These are phyloP conservation scores for Macadamia tetraphylla DNA, from an alignment of 164 flowering plant species.

Conservation along the genomic window DNA sequence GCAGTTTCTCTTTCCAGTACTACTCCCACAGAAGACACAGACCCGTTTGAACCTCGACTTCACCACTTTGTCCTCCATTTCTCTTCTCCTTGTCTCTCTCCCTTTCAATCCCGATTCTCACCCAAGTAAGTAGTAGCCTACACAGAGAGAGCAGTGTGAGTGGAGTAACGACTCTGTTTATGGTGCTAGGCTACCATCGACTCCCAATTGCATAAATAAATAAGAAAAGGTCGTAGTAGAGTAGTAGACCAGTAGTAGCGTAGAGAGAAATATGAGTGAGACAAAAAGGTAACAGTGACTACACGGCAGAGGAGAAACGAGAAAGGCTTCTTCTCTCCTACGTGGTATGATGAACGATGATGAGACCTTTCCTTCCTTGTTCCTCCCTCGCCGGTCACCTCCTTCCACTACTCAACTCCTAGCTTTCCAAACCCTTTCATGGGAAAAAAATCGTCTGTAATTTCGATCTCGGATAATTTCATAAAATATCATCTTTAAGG, in stretches of 20 bases:
- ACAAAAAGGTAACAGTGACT: neutral
- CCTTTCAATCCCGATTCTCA: neutral
- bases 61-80: conserved; percentile 5
- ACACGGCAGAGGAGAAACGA: neutral
- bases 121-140: too few species aligned
- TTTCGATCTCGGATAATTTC: too few species aligned
- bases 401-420: too few species aligned
- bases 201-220: conserved; percentile 2
- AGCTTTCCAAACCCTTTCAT: neutral
- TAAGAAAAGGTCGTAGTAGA: neutral
- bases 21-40: conserved; percentile 42
- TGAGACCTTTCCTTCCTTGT: neutral
- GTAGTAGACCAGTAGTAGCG: neutral
- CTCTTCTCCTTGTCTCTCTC: conserved; percentile 6
- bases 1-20: conserved; percentile 28
- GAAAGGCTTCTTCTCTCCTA: too few species aligned
- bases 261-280: neutral
- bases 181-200: neutral
- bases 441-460: too few species aligned
- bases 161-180: too few species aligned
- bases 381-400: neutral
- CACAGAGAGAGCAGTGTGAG: neutral
- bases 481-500: too few species aligned
- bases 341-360: neutral
- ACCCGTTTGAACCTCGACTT: conserved; percentile 30